Evolutionary conservation across 2,329 filamentous ascomycete genomes (phyloP).

Genomic region (Ophiosphaerella korrae): DNA sequence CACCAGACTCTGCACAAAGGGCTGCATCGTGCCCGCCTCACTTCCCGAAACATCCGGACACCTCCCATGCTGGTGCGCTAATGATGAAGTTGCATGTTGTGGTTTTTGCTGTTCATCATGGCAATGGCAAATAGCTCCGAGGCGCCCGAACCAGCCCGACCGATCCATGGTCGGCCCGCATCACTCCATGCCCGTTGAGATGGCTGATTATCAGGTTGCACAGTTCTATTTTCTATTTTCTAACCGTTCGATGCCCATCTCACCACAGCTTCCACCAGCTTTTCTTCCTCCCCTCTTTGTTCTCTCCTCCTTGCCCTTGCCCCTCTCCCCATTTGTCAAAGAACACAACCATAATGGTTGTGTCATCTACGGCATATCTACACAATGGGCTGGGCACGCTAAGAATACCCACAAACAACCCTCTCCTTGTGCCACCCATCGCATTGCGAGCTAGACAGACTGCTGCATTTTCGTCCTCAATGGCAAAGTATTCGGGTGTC

Average conservation of each 20-base stretch:
- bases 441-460: conserved; percentile 60
- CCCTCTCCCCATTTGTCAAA: conserved; percentile 49
- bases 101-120: too few relatives aligned
- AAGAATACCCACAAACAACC: conserved; percentile 48
- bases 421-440: conserved; percentile 54
- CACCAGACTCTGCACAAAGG: too few relatives aligned
- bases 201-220: too few relatives aligned
- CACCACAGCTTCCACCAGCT: conserved; percentile 12
- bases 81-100: too few relatives aligned
- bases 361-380: conserved; percentile 55
- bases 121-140: too few relatives aligned
- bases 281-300: background rate
- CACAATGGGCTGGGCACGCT: conserved; percentile 39
- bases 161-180: too few relatives aligned
- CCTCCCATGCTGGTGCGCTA: too few relatives aligned
- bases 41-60: too few relatives aligned
- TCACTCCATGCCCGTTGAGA: too few relatives aligned
- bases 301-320: background rate
- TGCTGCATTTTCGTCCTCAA: conserved; percentile 59
- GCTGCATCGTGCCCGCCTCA: too few relatives aligned
- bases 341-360: conserved; percentile 60
- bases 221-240: too few relatives aligned
- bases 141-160: too few relatives aligned
- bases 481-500: conserved; percentile 52
- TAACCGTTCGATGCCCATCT: background rate